Evolutionary conservation across 805 yeast species (phyloP).

Genomic region (Saccharomyces paradoxus): DNA sequence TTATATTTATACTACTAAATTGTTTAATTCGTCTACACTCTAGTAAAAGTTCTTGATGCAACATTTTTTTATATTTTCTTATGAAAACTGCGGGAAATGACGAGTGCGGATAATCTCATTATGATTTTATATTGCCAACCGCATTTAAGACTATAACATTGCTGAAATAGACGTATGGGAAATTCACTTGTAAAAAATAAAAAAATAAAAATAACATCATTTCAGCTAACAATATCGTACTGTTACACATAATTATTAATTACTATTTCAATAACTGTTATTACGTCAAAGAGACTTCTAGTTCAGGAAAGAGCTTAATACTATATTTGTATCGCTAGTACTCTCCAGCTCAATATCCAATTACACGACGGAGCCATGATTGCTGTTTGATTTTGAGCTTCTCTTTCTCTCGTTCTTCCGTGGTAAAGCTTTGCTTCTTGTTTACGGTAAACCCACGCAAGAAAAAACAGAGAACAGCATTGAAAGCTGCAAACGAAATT

Average conservation of each 20-base stretch:
- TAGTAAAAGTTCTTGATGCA: background rate
- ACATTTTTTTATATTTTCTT: background rate
- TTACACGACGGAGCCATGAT: background rate
- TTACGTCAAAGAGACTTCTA: background rate
- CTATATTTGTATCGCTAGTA: background rate
- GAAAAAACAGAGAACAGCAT: background rate
- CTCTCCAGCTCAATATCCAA: background rate
- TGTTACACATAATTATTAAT: background rate
- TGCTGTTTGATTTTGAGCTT: background rate
- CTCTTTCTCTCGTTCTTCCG: background rate
- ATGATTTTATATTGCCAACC: background rate
- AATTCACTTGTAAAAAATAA: background rate
- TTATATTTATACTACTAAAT: background rate
- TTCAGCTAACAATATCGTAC: background rate
- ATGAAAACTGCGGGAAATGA: background rate
- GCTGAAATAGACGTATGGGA: background rate
- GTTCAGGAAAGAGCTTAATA: background rate
- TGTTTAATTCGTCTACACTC: background rate
- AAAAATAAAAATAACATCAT: background rate
- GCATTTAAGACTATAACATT: background rate
- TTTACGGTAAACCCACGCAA: background rate
- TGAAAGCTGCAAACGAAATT: background rate
- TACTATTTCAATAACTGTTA: background rate
- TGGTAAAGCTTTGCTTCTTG: background rate
- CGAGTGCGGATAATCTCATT: background rate